These are phyloP conservation scores for Solanum lignicaule DNA, from an alignment of 257 asterid species.

Conservation along the genomic window DNA sequence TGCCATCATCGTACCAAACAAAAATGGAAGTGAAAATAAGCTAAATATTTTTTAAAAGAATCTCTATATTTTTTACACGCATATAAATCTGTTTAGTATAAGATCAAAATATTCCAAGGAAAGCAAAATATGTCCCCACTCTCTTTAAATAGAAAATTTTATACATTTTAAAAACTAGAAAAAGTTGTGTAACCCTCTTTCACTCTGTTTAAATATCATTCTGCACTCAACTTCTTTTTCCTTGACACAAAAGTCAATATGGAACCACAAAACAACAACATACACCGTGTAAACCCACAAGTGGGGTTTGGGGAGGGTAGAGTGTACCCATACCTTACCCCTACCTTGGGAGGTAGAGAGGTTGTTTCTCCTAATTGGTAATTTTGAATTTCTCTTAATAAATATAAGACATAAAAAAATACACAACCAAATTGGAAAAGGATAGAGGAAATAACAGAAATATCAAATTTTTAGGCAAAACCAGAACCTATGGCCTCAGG, in stretches of 20 bases:
- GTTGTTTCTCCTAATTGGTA: neutral
- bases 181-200: neutral
- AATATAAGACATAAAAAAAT: neutral
- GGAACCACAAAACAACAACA: neutral
- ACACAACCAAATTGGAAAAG: neutral
- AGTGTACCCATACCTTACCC: neutral
- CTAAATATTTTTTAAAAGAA: neutral
- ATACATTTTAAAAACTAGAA: neutral
- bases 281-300: neutral
- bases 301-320: neutral
- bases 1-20: neutral
- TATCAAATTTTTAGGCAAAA: neutral
- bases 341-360: neutral
- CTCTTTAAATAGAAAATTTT: neutral
- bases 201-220: neutral
- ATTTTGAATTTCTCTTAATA: neutral
- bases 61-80: neutral
- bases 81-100: neutral
- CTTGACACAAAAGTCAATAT: neutral
- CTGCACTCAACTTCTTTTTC: neutral
- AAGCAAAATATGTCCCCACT: neutral
- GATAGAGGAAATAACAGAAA: neutral
- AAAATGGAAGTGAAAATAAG: neutral
- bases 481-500: neutral
- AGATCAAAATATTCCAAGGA: neutral